Evolutionary conservation across 2,329 filamentous ascomycete species (phyloP), one percentile per base, ranked within the genome.

Genomic region (Verticillium zaregamsianum): DNA sequence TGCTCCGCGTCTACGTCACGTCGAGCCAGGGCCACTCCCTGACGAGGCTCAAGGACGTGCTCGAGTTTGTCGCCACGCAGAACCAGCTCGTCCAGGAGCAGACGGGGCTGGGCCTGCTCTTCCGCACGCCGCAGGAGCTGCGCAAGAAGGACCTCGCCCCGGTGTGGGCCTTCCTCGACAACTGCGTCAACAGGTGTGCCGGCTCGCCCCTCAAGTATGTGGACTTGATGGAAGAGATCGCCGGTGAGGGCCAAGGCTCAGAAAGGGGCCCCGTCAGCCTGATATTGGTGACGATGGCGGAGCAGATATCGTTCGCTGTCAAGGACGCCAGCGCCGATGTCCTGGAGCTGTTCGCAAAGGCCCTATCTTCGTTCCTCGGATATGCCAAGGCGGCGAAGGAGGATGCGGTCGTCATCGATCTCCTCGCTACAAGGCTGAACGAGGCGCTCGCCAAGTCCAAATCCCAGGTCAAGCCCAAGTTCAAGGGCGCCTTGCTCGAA

Each of bases 151-250:
- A 69, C 14, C 73, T 81, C 66, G 74, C 78, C 15, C 67, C 71
- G 0, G 71, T 93, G 1, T 90, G 90, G 76, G 73, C 79, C 0
- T 96, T 95, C 70, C 73, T 97, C 31, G 93, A 97, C 70, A 93
- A 96, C 65, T 96, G 92, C 73, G 81, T 91, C 59, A 86, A 86
- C 33, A 86, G 93, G 28, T 91, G 91, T 67, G 88, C 88, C 17
- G 87, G 79, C 2, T 89, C 89, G 28, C 90, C 92, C 0, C 89
- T 96, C 69, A 96, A 92, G 71, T 94, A 97, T 69, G 86, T 95
- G 32, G 90, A 95, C 64, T 79, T 87, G 69, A 74, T 91, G 31
- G 82, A 87, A 60, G 81, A 86, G 49, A 66, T 84, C 2, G 66
- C 75, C 63, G 72, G 76, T 60, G 73, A 79, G 54, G 67, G 77